Conservation (phyloP, 768 basidiomycete species). For the Trametes villosa region DNA sequence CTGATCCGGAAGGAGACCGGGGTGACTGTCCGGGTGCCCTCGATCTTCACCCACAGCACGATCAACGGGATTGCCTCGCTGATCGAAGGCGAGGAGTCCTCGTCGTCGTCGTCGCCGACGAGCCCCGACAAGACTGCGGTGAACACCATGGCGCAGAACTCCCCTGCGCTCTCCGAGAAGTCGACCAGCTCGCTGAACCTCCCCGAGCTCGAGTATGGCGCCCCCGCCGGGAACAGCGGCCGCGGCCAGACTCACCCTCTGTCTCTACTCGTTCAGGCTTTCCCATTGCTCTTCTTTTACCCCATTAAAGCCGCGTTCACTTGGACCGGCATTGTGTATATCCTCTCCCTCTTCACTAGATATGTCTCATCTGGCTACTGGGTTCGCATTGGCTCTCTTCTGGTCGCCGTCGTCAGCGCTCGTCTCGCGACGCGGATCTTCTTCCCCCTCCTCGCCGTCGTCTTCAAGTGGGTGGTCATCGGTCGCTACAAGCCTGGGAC, state of each 20-base stretch:
- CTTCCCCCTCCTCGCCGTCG: conserved; percentile 45
- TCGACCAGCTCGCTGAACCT: conserved; percentile 14
- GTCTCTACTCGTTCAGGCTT: conserved; percentile 44
- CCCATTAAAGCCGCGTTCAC: conserved; percentile 49
- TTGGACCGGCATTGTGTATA: conserved; percentile 45
- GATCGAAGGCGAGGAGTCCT: conserved; percentile 31
- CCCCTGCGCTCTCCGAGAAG: conserved; percentile 10
- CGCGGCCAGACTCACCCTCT: conserved; percentile 38
- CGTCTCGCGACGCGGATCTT: conserved; percentile 40
- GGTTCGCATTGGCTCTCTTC: conserved; percentile 39
- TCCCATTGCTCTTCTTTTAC: conserved; percentile 50
- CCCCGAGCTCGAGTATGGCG: conserved; percentile 15
- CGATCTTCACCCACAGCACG: conserved; percentile 48
- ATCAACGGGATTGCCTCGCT: conserved; percentile 46
- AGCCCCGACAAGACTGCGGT: conserved; percentile 20
- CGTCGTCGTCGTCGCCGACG: not conserved
- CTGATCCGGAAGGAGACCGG: conserved; percentile 35
- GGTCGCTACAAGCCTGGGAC: conserved; percentile 43
- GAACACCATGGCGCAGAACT: conserved; percentile 11
- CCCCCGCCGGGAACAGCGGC: conserved; percentile 1
- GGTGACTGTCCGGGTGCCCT: conserved; percentile 41
- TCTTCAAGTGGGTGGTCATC: conserved; percentile 53
- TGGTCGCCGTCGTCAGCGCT: conserved; percentile 41
- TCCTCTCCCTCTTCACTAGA: conserved; percentile 41
- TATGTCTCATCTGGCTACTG: conserved; percentile 38